Evolutionary conservation across 768 basidiomycete species (phyloP).

Genomic region (Nidularia sp.): DNA sequence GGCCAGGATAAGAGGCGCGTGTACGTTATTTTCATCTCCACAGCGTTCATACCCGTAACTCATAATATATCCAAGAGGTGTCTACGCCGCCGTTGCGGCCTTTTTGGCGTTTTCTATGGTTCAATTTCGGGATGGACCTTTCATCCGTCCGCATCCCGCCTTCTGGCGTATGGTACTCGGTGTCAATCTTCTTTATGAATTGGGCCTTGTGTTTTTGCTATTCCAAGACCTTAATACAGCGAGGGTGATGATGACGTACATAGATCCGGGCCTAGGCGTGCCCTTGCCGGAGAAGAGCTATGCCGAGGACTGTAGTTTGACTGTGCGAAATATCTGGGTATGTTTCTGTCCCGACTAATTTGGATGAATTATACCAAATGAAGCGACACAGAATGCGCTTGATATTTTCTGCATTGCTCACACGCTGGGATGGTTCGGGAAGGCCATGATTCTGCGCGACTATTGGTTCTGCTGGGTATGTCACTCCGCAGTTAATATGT

Average conservation of each 20-base stretch:
- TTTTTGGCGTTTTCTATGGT: slow-evolving; percentile 83
- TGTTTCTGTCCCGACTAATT: slow-evolving; percentile 9
- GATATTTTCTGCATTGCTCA: slow-evolving; percentile 89
- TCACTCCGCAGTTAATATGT: slow-evolving; percentile 7
- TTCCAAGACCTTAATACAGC: slow-evolving; percentile 83
- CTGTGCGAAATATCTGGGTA: slow-evolving; percentile 64
- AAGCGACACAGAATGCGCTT: slow-evolving; percentile 55
- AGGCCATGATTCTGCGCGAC: slow-evolving; percentile 84
- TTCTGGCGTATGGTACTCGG: slow-evolving; percentile 82
- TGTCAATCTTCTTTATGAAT: slow-evolving; percentile 78
- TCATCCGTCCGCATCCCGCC: slow-evolving; percentile 82
- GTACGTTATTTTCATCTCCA: slow-evolving; percentile 39
- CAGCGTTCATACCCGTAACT: not conserved
- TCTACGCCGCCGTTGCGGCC: slow-evolving; percentile 68
- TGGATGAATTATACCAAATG: slow-evolving; percentile 1
- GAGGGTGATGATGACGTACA: slow-evolving; percentile 69
- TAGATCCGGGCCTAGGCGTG: slow-evolving; percentile 69
- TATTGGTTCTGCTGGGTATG: slow-evolving; percentile 93
- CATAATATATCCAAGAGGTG: slow-evolving; percentile 43
- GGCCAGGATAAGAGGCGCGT: slow-evolving; percentile 77
- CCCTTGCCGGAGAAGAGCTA: slow-evolving; percentile 84
- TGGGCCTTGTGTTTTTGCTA: slow-evolving; percentile 78
- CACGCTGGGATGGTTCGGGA: slow-evolving; percentile 86
- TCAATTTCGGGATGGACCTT: slow-evolving; percentile 88
- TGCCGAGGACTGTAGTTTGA: slow-evolving; percentile 75